phyloP scores from a whole-genome alignment of 805 yeast species.

The Saccharomyces jurei region DNA sequence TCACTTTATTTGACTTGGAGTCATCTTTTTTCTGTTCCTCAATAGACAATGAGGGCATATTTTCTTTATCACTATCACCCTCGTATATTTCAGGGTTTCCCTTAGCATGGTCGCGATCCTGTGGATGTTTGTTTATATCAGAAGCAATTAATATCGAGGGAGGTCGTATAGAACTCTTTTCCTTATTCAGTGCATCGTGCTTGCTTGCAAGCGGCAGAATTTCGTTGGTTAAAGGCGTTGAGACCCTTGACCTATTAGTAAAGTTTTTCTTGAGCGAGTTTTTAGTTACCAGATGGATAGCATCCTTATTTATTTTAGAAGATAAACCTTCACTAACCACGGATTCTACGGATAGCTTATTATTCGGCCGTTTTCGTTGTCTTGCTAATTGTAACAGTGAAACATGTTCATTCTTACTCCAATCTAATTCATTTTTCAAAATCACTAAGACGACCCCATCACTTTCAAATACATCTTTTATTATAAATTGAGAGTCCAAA shows the following conservation, averaged over 20 bases:
- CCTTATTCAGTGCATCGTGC: neutral
- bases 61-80: neutral
- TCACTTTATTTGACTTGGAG: neutral
- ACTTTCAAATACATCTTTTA: conserved; percentile 50
- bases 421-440: conserved; percentile 31
- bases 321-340: neutral
- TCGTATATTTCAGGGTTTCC: neutral
- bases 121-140: neutral
- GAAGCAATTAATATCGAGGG: neutral
- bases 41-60: neutral
- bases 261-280: neutral
- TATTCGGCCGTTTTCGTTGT: conserved; percentile 10
- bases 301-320: conserved; percentile 8
- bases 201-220: neutral
- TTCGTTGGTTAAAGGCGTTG: neutral
- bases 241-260: neutral
- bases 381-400: conserved; percentile 8
- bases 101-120: neutral
- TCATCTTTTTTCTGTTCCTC: neutral
- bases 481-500: conserved; percentile 62
- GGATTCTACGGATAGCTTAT: conserved; percentile 8
- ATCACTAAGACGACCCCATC: conserved; percentile 39
- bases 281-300: conserved; percentile 2
- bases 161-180: neutral
- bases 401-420: conserved; percentile 13